phyloP scores from a whole-genome alignment of 768 basidiomycete genomes.

The Hydnum rufescens region DNA sequence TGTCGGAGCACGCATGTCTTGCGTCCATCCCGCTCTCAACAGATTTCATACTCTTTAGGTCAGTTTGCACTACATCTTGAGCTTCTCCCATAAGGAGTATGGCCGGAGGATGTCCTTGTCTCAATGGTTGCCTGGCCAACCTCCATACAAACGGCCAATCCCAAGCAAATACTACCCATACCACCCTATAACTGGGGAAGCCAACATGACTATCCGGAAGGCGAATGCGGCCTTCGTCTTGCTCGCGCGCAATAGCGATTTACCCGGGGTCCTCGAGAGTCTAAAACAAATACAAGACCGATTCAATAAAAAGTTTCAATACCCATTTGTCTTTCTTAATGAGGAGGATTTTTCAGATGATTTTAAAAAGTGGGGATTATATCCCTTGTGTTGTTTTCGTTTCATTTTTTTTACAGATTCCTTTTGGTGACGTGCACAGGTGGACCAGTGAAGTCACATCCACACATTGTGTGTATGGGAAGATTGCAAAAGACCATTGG shows the following conservation, averaged over 20 bases:
- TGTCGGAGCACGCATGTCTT: not conserved
- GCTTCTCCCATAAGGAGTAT: conserved; percentile 31
- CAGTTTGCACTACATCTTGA: conserved; percentile 34
- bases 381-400: not conserved
- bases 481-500: conserved; percentile 44
- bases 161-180: conserved; percentile 33
- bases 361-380: conserved; percentile 29
- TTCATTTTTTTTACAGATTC: not conserved
- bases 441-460: conserved; percentile 34
- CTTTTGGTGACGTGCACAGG: too few species aligned
- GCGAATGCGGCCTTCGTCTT: conserved; percentile 73
- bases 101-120: conserved; percentile 29
- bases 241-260: conserved; percentile 45
- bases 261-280: conserved; percentile 38
- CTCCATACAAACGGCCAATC: conserved; percentile 37
- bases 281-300: conserved; percentile 68
- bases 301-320: conserved; percentile 60
- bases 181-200: not conserved
- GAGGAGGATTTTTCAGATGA: conserved; percentile 56
- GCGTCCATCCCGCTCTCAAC: conserved; percentile 4
- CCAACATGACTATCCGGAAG: conserved; percentile 27
- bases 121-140: conserved; percentile 10
- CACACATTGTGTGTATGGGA: conserved; percentile 38
- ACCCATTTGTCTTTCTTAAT: conserved; percentile 75
- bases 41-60: conserved; percentile 20